A percentile compares a stretch with the other conserved stretches of the same genome.
phyloP scores from a whole-genome alignment of 306 rosid genomes.

The Arachis stenosperma region DNA sequence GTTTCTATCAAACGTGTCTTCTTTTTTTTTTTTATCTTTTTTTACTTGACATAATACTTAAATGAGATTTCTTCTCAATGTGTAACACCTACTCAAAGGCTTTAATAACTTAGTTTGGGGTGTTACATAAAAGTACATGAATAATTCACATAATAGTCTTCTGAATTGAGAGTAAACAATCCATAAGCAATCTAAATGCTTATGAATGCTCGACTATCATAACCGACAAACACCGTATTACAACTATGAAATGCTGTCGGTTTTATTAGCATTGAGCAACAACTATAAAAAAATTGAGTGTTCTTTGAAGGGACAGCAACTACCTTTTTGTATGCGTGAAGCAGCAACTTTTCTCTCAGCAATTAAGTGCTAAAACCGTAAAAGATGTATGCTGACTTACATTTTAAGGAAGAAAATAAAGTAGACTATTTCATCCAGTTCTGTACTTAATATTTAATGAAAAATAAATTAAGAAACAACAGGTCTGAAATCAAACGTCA shows the following conservation, averaged over 20 bases:
- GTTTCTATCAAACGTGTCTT: too few relatives aligned
- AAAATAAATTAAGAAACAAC: background rate
- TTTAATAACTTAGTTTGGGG: too few relatives aligned
- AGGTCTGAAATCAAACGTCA: background rate
- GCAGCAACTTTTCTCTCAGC: background rate
- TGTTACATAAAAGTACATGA: background rate
- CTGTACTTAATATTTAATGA: background rate
- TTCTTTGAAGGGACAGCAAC: conserved; percentile 1
- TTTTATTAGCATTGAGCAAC: conserved; percentile 13
- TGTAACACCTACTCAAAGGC: too few relatives aligned
- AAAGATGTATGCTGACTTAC: conserved; percentile 13
- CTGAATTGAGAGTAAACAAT: background rate
- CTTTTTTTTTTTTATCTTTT: too few relatives aligned
- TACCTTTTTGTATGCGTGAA: conserved; percentile 7
- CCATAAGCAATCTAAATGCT: too few relatives aligned
- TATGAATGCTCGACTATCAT: background rate
- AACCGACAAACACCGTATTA: too few relatives aligned
- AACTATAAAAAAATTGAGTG: background rate
- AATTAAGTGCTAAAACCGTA: background rate
- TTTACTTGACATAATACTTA: too few relatives aligned
- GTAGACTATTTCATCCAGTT: background rate
- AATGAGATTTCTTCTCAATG: too few relatives aligned
- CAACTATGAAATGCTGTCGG: background rate
- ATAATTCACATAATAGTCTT: background rate
- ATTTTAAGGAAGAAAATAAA: conserved; percentile 3